Evolutionary conservation across 2,329 filamentous ascomycete species (phyloP), one percentile per base, ranked within the genome.

Genomic region (Moelleriella libera): DNA sequence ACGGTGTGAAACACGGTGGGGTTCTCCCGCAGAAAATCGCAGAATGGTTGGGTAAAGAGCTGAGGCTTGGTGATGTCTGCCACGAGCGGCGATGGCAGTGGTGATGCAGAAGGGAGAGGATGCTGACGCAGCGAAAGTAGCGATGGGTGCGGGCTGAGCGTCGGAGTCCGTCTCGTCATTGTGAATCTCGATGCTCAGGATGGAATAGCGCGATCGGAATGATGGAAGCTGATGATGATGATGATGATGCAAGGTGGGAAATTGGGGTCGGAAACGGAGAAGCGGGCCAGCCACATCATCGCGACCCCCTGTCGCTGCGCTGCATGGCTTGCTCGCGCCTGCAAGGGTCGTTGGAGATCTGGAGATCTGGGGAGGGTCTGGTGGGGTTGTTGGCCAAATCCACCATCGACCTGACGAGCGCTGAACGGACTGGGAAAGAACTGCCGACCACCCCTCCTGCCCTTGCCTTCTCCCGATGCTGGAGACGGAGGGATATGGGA

Each of bases 1-100:
- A 96, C 88, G 1, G 87, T 80, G 59, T 98, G 92, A 64, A 94
- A 98, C 44, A 96, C 78, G 7, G 92, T 97, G 0, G 92, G 92
- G 60, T 96, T 95, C 52, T 85, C 76, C 43, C 81, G 85, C 69
- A 97, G 76, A 61, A 96, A 97, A 46, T 87, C 76, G 61, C 84
- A 83, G 63, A 94, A 96, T 1, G 88, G 87, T 65, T 88, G 74
- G 7, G 86, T 85, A 63, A 88, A 94, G 50, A 72, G 73, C 57
- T 81, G 80, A 5, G 80, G 76, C 47, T 41, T 21, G 40, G 11
- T 21, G 14, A 4, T 41, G 11, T 41, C 40, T 41, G 40, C 11
- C 10, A 14, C 40, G 14, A n/a, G 40, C 40, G 11, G 11, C 11
- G 40, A 7, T n/a, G 40, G 14, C 40, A 59, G 53, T 12, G 53